Evolutionary conservation across 1,139 yeast genomes (phyloP), one percentile per base, ranked within the genome.

Genomic region (Lodderomyces theae): DNA sequence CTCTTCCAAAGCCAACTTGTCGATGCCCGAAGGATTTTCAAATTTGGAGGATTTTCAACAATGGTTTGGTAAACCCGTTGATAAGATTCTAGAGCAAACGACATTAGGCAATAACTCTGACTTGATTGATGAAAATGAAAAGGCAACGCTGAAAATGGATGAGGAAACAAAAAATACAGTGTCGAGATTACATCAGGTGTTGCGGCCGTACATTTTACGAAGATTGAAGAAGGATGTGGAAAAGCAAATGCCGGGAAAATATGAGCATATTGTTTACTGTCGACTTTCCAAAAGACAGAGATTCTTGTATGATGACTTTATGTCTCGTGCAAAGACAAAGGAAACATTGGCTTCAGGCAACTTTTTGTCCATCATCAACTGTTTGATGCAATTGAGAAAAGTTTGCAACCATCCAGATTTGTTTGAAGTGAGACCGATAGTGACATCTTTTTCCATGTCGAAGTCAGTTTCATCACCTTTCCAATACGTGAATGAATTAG

Each of bases 31-130:
- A 40, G 97, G 97, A 1, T 94, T 94, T 76, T 97, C 99, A 1
- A 89, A 90, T 54, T 69, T 94, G 47, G 92, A 87, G 49, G 96
- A 94, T 54, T 94, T 94, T 62, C 98, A 94, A 55, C 95, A 87
- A 50, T 94, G 98, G 99, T 94, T 94, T 62, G 97, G 97, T 5
- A 79, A 82, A 47, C 98, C 99, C 0, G 97, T 94, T 4, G 97
- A 94, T 60, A 86, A 79, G 52, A 80, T 94, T 48, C 80, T 94
- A 42, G 97, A 92, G 60, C 71, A 67, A 45, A 62, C 73, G 0
- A 81, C 86, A 7, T 79, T 80, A 19, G 82, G 82, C 16, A 79
- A 77, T 35, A 72, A 71, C 9, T 67, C 70, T 15, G 79, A 74
- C 42, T 48, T 70, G 6, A 65, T 71, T 18, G 74, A 69, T 44